Evolutionary conservation across 805 yeast genomes (phyloP), one percentile per base, ranked within the genome.

Genomic region (Starmerella stellata): DNA sequence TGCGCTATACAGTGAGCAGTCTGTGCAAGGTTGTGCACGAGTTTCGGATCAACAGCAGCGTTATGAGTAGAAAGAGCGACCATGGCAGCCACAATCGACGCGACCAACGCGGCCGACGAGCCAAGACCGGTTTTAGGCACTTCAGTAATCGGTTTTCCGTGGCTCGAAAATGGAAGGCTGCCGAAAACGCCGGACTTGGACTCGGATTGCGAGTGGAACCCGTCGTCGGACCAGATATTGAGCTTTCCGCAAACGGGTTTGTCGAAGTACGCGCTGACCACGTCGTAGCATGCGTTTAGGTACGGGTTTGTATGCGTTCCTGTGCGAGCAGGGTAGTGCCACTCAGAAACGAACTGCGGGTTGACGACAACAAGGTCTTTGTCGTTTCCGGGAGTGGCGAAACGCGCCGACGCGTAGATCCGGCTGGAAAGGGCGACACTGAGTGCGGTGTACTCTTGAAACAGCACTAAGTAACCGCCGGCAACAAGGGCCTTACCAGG

Each of bases 61-160:
- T 14, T 16, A 4, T 19, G 19, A 2, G 30, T 14, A 4, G 23
- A 37, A 8, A 63, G 59, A 4, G 76, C 62, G 5, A 75, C 53
- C 34, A 90, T 52, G 0, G 85, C 78, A 0, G 93, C 68, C 0
- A 80, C 71, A 2, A 85, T 64, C 1, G 78, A 85, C 1, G 92
- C 70, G 2, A 81, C 93, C 41, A 90, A 64, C 0, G 95, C 94
- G 0, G 98, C 98, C 24, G 95, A 82, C 11, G 95, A 82, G 1
- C 98, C 98, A 36, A 90, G 64, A 0, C 98, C 98, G 0, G 98
- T 90, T 54, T 90, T 90, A 2, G 94, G 74, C 4, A 83, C 93
- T 27, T 77, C 62, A 0, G 69, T 63, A 39, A 90, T 81, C 14
- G 71, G 63, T 19, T 54, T 43, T 0, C 56, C 39, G 54, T 87